phyloP scores from a whole-genome alignment of 345 rosid species.

The Hypericum androsaemum region DNA sequence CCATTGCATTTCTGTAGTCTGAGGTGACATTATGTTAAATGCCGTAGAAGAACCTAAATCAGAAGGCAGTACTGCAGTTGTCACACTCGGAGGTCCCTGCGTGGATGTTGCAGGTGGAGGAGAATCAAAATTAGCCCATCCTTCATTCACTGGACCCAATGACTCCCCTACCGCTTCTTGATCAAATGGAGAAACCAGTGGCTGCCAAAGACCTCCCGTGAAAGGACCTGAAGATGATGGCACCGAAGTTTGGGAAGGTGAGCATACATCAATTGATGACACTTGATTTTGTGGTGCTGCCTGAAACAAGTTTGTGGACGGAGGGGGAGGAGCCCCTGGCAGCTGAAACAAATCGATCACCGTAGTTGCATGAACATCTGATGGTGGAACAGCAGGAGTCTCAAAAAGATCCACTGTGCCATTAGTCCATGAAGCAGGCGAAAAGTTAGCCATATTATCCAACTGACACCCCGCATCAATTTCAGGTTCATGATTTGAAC shows the following conservation, averaged over 20 bases:
- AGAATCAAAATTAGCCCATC: conserved; percentile 90
- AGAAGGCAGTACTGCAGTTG: conserved; percentile 19
- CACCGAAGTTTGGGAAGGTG: conserved; percentile 33
- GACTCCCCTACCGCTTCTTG: conserved; percentile 24
- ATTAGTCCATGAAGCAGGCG: conserved; percentile 26
- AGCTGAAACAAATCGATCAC: conserved; percentile 56
- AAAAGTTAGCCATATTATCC: conserved; percentile 25
- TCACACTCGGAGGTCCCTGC: conserved; percentile 19
- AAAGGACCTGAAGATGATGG: conserved; percentile 40
- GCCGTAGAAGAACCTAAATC: conserved; percentile 22
- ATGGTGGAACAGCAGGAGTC: conserved; percentile 22
- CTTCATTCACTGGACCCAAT: conserved; percentile 44
- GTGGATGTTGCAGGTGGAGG: conserved; percentile 31
- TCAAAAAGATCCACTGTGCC: conserved; percentile 36
- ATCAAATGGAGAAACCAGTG: conserved; percentile 20
- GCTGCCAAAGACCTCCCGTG: conserved; percentile 37
- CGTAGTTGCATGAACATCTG: conserved; percentile 33
- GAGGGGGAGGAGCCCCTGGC: conserved; percentile 33
- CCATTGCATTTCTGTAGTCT: conserved; percentile 37
- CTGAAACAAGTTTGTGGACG: conserved; percentile 30
- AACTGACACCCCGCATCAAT: conserved; percentile 27
- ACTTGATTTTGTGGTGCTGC: conserved; percentile 19
- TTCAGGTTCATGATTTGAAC: conserved; percentile 42
- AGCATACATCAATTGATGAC: conserved; percentile 28
- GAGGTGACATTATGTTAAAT: conserved; percentile 33